Conservation (phyloP, 75 land plant genomes). For the Cryptomeria japonica region DNA sequence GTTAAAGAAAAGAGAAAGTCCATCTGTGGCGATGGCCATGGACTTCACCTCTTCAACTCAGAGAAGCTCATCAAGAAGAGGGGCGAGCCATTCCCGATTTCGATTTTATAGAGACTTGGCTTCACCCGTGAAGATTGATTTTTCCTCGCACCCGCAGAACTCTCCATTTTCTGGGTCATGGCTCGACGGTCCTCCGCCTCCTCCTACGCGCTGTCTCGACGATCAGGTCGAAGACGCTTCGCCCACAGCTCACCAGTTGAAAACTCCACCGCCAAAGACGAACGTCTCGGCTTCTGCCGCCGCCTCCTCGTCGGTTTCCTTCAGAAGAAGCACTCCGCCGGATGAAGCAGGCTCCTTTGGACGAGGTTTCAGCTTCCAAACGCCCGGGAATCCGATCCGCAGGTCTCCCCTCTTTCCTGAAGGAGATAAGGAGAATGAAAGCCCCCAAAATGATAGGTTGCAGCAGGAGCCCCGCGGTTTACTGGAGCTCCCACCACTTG, state of each 20-base stretch:
- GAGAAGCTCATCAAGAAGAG: slow-evolving; percentile 25
- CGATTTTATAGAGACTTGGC: slow-evolving; percentile 80
- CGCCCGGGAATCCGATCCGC: slow-evolving; percentile 25
- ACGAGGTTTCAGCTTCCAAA: slow-evolving; percentile 17
- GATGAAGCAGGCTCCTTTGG: neutral
- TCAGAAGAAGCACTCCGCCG: neutral
- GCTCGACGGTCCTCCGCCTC: slow-evolving; percentile 89
- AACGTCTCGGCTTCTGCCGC: neutral
- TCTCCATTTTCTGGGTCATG: slow-evolving; percentile 74
- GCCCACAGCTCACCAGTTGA: neutral
- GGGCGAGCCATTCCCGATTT: slow-evolving; percentile 58
- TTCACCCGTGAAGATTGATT: slow-evolving; percentile 50
- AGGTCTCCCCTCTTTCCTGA: neutral
- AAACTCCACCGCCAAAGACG: neutral
- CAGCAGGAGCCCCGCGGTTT: slow-evolving; percentile 29
- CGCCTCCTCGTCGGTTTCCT: neutral
- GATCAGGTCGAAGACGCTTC: slow-evolving; percentile 57
- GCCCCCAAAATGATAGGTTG: slow-evolving; percentile 55
- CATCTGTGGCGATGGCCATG: neutral
- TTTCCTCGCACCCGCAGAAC: slow-evolving; percentile 44
- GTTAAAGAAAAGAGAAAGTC: no score
- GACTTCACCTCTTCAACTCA: slow-evolving; percentile 4
- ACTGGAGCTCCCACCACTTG: slow-evolving; percentile 67
- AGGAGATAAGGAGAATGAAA: slow-evolving; percentile 30
- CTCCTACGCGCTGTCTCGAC: slow-evolving; percentile 77